Conservation (phyloP, 2,329 filamentous ascomycete species). For the Dryadomyces quercus-mongolicae region DNA sequence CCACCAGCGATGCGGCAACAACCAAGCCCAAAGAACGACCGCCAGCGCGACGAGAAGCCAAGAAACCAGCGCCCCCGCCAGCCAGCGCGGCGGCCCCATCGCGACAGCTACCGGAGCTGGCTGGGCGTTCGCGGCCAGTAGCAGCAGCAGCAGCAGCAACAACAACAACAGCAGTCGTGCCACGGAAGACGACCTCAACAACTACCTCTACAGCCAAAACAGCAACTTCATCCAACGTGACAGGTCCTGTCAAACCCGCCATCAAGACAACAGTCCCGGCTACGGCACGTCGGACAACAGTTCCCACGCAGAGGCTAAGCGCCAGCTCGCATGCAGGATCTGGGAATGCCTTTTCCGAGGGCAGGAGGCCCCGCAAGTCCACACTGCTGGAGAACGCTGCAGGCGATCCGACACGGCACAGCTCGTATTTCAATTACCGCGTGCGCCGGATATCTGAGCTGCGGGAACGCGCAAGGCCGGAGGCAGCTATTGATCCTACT, state of each 20-base stretch:
- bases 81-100: no score
- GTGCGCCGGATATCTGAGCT: slow-evolving; percentile 28
- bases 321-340: not conserved
- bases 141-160: no score
- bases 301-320: not conserved
- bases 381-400: slow-evolving; percentile 24
- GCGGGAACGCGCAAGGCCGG: slow-evolving; percentile 29
- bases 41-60: no score
- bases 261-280: not conserved
- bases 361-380: not conserved
- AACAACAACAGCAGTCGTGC: no score
- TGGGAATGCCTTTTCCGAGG: not conserved
- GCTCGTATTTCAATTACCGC: slow-evolving; percentile 28
- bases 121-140: no score
- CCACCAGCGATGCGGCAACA: not conserved
- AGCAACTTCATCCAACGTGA: no score
- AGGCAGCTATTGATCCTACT: slow-evolving; percentile 25
- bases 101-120: no score
- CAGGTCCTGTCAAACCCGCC: not conserved
- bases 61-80: no score
- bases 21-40: not conserved
- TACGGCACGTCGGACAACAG: not conserved
- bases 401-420: slow-evolving; percentile 27
- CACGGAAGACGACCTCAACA: no score
- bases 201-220: not conserved